Evolutionary conservation across 345 rosid species (phyloP), one percentile per base, ranked within the genome.

Genomic region (Pistacia integerrima): DNA sequence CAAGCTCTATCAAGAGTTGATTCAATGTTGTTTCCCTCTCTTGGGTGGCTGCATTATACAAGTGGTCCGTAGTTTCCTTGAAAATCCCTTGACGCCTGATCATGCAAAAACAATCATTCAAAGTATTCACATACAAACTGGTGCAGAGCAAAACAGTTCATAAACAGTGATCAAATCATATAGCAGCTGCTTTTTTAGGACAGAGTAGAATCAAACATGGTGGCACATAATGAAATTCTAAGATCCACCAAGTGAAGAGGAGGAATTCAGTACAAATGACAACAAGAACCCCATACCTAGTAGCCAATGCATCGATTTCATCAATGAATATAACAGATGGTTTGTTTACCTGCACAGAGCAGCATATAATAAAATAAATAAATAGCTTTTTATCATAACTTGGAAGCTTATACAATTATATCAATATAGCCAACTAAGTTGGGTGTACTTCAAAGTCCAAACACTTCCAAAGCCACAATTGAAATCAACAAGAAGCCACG

Each of bases 21-120:
- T 94, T 94, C 88, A 94, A 84, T 35, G 98, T 94, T 51, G 98
- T 94, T 89, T 94, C 98, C 80, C 97, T 89, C 83, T 94, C 97
- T 80, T 92, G 97, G 66, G 97, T 94, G 69, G 97, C 98, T 58
- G 97, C 98, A 87, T 94, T 94, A 82, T 92, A 94, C 69, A 88
- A 87, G 76, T 89, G 90, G 70, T 94, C 94, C 1, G 89, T 82
- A 72, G 90, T 56, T 82, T 91, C 97, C 87, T 90, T 92, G 87
- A 88, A 91, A 71, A 87, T 92, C 63, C 98, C 98, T 82, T 90
- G 97, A 78, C 97, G 98, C 82, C 98, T 94, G 82, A 73, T 58
- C 75, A 69, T 61, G 69, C 17, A 71, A 55, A 68, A 80, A 46
- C 33, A 54, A 69, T 9, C 58, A 77, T 30, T 57, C 41, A 76